Evolutionary conservation across 768 basidiomycete genomes (phyloP), one percentile per base, ranked within the genome.

Genomic region (Tylopilus sp.): DNA sequence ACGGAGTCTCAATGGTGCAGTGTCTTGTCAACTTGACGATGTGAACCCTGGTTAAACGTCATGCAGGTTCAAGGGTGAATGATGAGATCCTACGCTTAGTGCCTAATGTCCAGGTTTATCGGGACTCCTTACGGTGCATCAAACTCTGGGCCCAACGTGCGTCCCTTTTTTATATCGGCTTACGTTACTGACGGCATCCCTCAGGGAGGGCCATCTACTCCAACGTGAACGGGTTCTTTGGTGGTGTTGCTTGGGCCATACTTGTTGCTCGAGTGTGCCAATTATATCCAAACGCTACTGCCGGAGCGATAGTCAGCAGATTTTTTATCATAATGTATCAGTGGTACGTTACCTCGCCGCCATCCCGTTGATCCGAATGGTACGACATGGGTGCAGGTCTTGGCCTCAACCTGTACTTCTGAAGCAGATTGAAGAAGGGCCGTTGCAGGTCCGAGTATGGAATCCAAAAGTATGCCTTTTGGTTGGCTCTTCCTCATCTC

Each of bases 231-330:
- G 97, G 95, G 18, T 99, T 98, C 69, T 80, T 95, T 28, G 97
- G 97, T 50, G 97, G 97, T 63, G 95, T 98, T 2, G 95, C 95
- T 25, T 99, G 97, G 97, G 91, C 95, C 4, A 89, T 98, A 77
- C 82, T 98, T 36, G 95, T 98, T n/a, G 97, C 97, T 45, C 86
- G 97, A 69, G 94, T 98, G 79, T 99, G 97, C 73, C 97, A 99
- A 65, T 73, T 99, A 48, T 99, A 98, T 69, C 97, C 97, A 26
- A 97, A 86, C 55, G 95, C 93, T 8, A 84, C 85, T 52, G 92
- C 95, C 12, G 93, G 94, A 15, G 91, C 91, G 4, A 94, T 99
- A 58, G 93, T 99, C 67, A 94, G 92, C 73, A 81, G 94, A 59
- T 98, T 99, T 73, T 99, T 98, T 66, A 91, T 95, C 56, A 97